Evolutionary conservation across 805 yeast genomes (phyloP), one percentile per base, ranked within the genome.

Genomic region (Metschnikowia cubensis): DNA sequence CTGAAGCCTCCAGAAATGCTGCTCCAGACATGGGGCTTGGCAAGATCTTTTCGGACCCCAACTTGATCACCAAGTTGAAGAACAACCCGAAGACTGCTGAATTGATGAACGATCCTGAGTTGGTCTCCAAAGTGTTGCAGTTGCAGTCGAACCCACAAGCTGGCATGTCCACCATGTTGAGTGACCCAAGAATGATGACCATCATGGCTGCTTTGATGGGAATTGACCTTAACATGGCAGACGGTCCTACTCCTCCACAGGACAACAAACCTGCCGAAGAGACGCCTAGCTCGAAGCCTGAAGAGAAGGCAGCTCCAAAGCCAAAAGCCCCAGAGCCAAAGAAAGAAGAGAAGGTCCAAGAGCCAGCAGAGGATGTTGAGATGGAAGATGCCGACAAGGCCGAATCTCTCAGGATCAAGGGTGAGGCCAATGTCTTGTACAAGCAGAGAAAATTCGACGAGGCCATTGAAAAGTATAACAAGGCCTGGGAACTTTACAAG

Each of bases 381-480:
- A 71, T 71, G 76, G 61, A 49, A 32, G 66, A 59, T 36, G 53
- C 59, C n/a, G 49, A 64, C 21, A 80, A 79, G 62, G 71, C 63
- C 3, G 71, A 74, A 47, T 91, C 95, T 33, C 87, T 84, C 55
- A 78, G 73, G 14, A 83, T 79, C 53, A 94, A 94, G 68, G 86
- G 87, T 4, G 81, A 84, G 67, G 99, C 97, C 56, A 94, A 94
- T 72, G 75, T 79, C 45, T 74, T 87, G 42, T 94, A 94, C 79
- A 94, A 94, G 71, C 75, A 84, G 57, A 87, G 86, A 66, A 77
- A 90, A 63, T 94, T 94, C 59, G 97, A 89, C 64, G 96, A 86
- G 63, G 99, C 99, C 40, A 92, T 94, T 65, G 89, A 73, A 50
- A 75, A 82, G 54, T 94, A 94, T 73, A 76, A 87, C 65, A 79